Base-by-base conservation (phyloP, 108 stramenopile genomes). In the Fragilaria radians region DNA sequence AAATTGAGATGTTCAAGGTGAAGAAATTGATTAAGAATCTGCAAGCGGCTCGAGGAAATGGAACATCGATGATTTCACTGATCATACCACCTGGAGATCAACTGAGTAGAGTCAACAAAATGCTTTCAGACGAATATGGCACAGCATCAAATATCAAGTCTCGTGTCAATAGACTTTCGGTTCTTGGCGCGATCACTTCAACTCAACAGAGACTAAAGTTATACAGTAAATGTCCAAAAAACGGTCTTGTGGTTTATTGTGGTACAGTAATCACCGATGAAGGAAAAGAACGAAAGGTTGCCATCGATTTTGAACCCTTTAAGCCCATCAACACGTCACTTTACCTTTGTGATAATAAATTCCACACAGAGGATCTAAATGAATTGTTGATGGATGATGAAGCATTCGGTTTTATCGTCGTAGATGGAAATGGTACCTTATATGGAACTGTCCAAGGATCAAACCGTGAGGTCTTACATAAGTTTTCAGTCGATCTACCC, bases 11-110 rank as follows among this genome's bases (percentile, higher is more conserved):
- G 58, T 99, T 96, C 93, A 99, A 99, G 78, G 94, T 99, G 42
- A 98, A 99, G 81, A 99, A 99, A 79, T 90, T 99, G 57, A 97
- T 99, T 74, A 97, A 97, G 65, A 95, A 93, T 45, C 86, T 99
- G 34, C 69, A 90, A 56, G 83, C 86, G 2, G 94, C 92, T 36
- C 70, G 86, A 62, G 96, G 98, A 27, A 98, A 98, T 66, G 98
- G 98, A 18, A 99, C 98, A 27, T 94, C 91, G 74, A 99, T 99
- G 98, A 98, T 99, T 63, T 95, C 94, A 26, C 79, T 99, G 28
- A 95, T 99, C 60, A 88, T 98, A 48, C 97, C 98, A 23, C 98
- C 98, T 0, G 91, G 94, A 1, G 95, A 96, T 54, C 97, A 99
- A 74, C 89, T 95, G 28, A 72, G 73, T 65, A 91, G 93, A 28